phyloP scores from a whole-genome alignment of 2,329 filamentous ascomycete genomes.

The Esteya vermicola region DNA sequence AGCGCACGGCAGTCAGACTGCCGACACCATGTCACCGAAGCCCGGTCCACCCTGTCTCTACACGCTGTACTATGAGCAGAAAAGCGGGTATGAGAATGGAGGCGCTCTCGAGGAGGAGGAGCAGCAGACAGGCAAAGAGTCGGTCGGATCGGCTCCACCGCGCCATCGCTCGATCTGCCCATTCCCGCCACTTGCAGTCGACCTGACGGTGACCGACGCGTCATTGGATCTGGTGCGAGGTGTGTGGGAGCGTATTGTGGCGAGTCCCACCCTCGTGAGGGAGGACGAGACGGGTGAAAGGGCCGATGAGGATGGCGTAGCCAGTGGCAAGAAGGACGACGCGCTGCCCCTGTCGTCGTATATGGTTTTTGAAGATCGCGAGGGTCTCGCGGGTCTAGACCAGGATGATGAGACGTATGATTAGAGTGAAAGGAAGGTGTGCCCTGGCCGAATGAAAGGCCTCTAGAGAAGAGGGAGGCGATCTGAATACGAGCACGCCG shows the following conservation, averaged over 20 bases:
- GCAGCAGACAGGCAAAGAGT: slow-evolving; percentile 12
- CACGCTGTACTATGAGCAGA: slow-evolving; percentile 42
- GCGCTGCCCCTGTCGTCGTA: no score
- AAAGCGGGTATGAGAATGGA: slow-evolving; percentile 14
- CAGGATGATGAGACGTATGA: slow-evolving; percentile 18
- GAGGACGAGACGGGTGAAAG: no score
- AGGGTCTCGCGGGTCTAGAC: slow-evolving; percentile 45
- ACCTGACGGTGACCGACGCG: slow-evolving; percentile 61
- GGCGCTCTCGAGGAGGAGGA: slow-evolving; percentile 1
- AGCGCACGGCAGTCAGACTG: slow-evolving; percentile 15
- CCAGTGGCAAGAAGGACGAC: slow-evolving; percentile 15
- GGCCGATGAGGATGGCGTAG: no score
- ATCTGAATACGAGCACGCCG: no score
- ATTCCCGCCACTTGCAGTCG: slow-evolving; percentile 45
- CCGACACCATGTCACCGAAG: slow-evolving; percentile 8
- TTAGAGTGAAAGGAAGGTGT: no score
- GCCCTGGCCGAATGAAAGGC: no score
- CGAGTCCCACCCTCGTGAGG: no score
- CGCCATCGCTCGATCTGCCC: slow-evolving; percentile 23
- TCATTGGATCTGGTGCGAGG: slow-evolving; percentile 51
- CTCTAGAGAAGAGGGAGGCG: no score
- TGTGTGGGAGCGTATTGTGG: slow-evolving; percentile 54
- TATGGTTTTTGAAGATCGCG: slow-evolving; percentile 66
- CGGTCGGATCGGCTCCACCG: slow-evolving; percentile 13
- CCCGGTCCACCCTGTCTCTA: slow-evolving; percentile 25